Evolutionary conservation across 2,329 filamentous ascomycete genomes (phyloP), one percentile per base, ranked within the genome.

Genomic region (Beauveria bassiana): DNA sequence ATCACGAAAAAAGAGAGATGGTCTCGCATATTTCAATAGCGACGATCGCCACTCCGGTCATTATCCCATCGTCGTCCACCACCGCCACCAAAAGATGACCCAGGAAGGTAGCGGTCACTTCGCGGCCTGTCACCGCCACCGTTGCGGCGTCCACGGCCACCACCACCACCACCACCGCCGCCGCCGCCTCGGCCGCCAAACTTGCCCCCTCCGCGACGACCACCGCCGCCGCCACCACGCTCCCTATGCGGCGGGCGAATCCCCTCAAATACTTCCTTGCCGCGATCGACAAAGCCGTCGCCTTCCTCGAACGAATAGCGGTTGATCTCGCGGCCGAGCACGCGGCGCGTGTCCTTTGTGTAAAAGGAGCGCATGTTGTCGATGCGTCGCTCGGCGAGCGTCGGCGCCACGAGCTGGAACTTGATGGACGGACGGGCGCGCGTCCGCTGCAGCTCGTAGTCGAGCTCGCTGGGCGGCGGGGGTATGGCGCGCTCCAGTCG

Each of bases 241-340:
- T 84, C 80, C 10, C 81, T 75, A 63, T 83, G 79, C 1, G 85
- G 84, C 26, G 83, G 84, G 26, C 85, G 77, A 63, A 88, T 86
- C 18, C 84, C 85, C 53, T 84, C 75, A 68, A 87, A 87, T 43
- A 87, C 85, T 70, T 92, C 89, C 18, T 84, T 84, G 16, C 89
- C 89, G 59, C 86, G 81, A 70, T 92, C 88, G 50, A 92, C 87
- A 59, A 92, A 85, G 6, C 74, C 69, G 63, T 86, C 84, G 1
- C 79, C 80, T 61, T 86, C 77, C 71, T 91, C 88, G 67, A 92
- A 92, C 0, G 86, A 88, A 70, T 90, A 91, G 38, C 89, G 80
- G 70, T 89, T 86, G 73, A 84, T 84, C 58, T 79, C 74, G 64
- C 77, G 71, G 64, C 78, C 79, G 43, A 79, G 67, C 49, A 78